These are phyloP conservation scores for Fusarium sp. DNA, from an alignment of 2,329 filamentous ascomycete species.

Conservation along the genomic window DNA sequence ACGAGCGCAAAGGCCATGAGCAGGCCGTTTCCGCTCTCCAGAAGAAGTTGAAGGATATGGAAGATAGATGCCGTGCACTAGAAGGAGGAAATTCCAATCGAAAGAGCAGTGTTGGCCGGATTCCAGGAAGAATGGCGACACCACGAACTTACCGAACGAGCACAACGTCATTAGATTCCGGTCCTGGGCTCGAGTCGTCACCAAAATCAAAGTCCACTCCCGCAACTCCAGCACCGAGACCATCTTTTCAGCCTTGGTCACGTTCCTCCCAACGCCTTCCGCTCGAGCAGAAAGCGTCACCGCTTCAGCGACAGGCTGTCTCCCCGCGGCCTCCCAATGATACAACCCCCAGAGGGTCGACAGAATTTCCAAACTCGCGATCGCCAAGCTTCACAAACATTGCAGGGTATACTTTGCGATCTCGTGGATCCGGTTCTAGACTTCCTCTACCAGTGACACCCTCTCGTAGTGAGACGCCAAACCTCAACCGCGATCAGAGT, in stretches of 20 bases:
- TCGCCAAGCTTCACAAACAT: constrained; percentile 46
- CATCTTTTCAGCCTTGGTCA: constrained; percentile 29
- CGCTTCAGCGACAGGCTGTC: constrained; percentile 21
- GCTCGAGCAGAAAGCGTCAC: constrained; percentile 16
- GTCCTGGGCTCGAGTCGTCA: constrained; percentile 33
- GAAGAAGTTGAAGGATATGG: constrained; percentile 52
- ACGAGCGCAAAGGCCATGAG: constrained; percentile 51
- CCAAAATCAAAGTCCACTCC: constrained; percentile 44
- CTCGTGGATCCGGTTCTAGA: constrained; percentile 54
- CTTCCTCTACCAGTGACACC: constrained; percentile 55
- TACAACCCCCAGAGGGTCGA: constrained; percentile 14
- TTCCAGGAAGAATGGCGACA: constrained; percentile 24
- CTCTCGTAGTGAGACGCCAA: constrained; percentile 52
- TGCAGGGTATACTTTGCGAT: constrained; percentile 48
- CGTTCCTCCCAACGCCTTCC: constrained; percentile 36
- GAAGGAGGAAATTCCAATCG: constrained; percentile 46
- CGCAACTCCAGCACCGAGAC: constrained; percentile 36
- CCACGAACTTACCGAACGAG: constrained; percentile 37
- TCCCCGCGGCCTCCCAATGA: constrained; percentile 21
- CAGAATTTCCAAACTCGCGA: constrained; percentile 35
- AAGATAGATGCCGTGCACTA: constrained; percentile 47
- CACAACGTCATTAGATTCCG: constrained; percentile 26
- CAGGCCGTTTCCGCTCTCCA: constrained; percentile 51
- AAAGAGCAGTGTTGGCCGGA: constrained; percentile 37
- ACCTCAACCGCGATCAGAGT: constrained; percentile 51